A percentile compares a stretch with the other conserved stretches of the same genome.
These are phyloP conservation scores for Litchi chinensis DNA, from an alignment of 345 rosid genomes.

Conservation along the genomic window DNA sequence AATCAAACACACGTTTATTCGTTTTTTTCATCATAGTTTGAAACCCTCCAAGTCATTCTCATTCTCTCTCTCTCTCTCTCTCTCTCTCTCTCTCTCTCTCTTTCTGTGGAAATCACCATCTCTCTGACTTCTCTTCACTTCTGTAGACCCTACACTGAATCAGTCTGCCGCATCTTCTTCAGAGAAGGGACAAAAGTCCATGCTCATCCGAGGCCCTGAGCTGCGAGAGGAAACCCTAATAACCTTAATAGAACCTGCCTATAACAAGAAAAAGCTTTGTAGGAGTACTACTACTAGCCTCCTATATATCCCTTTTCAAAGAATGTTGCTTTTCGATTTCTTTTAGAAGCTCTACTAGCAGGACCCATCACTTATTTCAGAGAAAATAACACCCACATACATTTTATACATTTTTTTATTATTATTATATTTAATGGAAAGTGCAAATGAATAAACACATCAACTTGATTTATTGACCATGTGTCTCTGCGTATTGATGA, in stretches of 20 bases:
- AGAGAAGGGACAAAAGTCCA: slow-evolving; percentile 25
- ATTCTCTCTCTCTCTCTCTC: not conserved
- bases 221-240: slow-evolving; percentile 5
- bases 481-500: no score
- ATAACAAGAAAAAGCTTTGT: slow-evolving; percentile 6
- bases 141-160: not conserved
- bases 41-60: not conserved
- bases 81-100: not conserved
- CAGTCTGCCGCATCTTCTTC: not conserved
- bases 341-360: not conserved
- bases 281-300: slow-evolving; percentile 6
- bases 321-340: slow-evolving; percentile 18
- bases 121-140: not conserved
- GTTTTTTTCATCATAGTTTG: not conserved
- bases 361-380: not conserved
- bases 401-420: not conserved
- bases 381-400: not conserved
- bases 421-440: not conserved
- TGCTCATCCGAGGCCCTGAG: not conserved
- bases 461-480: no score
- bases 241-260: slow-evolving; percentile 9
- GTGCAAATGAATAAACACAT: no score
- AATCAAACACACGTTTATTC: slow-evolving; percentile 7
- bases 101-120: not conserved
- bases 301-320: slow-evolving; percentile 2